phyloP scores from a whole-genome alignment of 1,284 basidiomycete species.

The Jaminaea rosea region DNA sequence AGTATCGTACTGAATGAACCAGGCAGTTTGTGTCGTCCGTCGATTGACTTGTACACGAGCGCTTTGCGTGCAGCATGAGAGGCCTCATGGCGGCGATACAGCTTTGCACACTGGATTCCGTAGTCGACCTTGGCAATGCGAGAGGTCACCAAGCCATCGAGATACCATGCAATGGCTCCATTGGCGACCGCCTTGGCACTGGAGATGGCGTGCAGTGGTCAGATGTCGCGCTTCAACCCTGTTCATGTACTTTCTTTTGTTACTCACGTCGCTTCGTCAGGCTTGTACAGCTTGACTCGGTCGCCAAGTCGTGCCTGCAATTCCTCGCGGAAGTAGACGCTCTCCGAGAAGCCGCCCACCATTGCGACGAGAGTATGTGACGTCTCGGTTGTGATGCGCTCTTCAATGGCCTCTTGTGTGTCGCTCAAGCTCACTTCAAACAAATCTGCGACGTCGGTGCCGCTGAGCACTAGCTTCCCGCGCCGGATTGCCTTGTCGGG shows the following conservation, averaged over 20 bases:
- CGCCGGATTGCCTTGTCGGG: slow-evolving; percentile 2
- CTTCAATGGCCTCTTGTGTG: slow-evolving; percentile 3
- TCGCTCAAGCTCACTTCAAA: slow-evolving; percentile 7
- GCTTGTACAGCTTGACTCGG: slow-evolving; percentile 10
- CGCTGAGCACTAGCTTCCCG: slow-evolving; percentile 7
- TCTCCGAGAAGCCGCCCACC: slow-evolving; percentile 10
- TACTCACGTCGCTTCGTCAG: slow-evolving; percentile 7
- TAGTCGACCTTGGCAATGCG: slow-evolving; percentile 6
- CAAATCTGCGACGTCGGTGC: slow-evolving; percentile 7
- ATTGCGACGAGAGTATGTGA: no score
- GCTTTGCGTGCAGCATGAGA: background rate
- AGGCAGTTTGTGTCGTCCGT: slow-evolving; percentile 5
- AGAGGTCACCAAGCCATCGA: slow-evolving; percentile 7
- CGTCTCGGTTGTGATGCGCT: slow-evolving; percentile 1
- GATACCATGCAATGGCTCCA: slow-evolving; percentile 6
- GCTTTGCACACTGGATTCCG: slow-evolving; percentile 8
- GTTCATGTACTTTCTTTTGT: background rate
- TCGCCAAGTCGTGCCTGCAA: slow-evolving; percentile 7
- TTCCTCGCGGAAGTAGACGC: slow-evolving; percentile 10
- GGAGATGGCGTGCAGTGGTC: background rate
- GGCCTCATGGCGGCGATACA: slow-evolving; percentile 2
- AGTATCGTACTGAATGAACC: slow-evolving; percentile 5
- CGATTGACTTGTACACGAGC: slow-evolving; percentile 2
- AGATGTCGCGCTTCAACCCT: no score
- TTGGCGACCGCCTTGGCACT: slow-evolving; percentile 9